These are phyloP conservation scores for Bretschneidera sinensis DNA, from an alignment of 345 rosid genomes.

Conservation along the genomic window DNA sequence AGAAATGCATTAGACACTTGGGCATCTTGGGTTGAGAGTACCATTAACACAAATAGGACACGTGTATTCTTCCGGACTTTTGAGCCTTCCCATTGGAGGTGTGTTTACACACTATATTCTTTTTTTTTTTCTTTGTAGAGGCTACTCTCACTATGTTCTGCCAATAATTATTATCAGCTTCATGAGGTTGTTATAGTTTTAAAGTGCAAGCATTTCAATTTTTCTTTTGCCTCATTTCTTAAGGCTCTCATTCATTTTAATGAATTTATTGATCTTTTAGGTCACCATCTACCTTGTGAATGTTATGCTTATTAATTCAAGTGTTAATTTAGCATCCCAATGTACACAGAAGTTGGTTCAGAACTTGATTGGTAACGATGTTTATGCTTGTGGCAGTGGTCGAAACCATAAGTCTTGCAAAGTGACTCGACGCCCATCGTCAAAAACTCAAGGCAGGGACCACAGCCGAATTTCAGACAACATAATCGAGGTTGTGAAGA, in stretches of 20 bases:
- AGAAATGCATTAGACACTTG: constrained; percentile 36
- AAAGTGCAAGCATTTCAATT: too few relatives aligned
- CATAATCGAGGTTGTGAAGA: constrained; percentile 35
- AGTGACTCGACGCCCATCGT: constrained; percentile 47
- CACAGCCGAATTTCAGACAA: constrained; percentile 40
- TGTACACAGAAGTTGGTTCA: background rate
- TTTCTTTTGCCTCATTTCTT: too few relatives aligned
- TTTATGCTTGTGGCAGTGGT: constrained; percentile 33
- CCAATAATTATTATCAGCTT: too few relatives aligned
- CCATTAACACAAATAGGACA: constrained; percentile 39
- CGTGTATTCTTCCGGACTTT: constrained; percentile 57
- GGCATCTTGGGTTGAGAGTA: constrained; percentile 48
- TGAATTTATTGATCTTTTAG: too few relatives aligned
- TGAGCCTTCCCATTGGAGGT: constrained; percentile 78
- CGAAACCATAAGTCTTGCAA: constrained; percentile 42
- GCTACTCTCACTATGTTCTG: too few relatives aligned
- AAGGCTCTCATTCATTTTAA: background rate
- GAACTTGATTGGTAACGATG: constrained; percentile 7
- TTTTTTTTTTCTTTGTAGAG: too few relatives aligned
- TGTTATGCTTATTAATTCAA: too few relatives aligned
- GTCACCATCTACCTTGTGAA: too few relatives aligned
- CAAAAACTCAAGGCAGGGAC: constrained; percentile 37
- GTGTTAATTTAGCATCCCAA: too few relatives aligned
- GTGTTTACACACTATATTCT: too few relatives aligned
- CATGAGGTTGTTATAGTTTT: too few relatives aligned